Conservation (phyloP, 805 yeast species). For the Debaryomyces hansenii region DNA sequence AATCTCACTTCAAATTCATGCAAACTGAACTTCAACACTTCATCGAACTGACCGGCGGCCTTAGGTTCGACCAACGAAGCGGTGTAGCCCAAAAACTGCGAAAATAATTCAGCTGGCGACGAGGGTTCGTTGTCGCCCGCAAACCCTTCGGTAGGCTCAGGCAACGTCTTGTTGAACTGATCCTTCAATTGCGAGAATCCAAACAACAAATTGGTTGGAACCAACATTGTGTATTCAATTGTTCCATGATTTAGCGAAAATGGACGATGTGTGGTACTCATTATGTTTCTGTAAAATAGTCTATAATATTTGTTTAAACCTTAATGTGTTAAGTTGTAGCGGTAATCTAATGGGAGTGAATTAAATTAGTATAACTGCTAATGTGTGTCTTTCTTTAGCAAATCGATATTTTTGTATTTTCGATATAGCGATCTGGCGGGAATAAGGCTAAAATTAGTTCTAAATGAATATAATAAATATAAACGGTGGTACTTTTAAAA, state of each 20-base stretch:
- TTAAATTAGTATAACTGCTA: no score
- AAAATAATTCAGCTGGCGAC: conserved; percentile 80
- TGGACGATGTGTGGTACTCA: conserved; percentile 56
- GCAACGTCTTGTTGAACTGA: conserved; percentile 76
- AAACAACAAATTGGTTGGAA: conserved; percentile 78
- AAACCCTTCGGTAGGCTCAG: conserved; percentile 77
- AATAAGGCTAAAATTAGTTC: no score
- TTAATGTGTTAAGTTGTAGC: background rate
- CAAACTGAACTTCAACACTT: conserved; percentile 67
- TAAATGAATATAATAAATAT: no score
- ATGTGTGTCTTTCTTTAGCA: no score
- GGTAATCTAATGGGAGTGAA: no score
- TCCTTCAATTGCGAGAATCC: conserved; percentile 85
- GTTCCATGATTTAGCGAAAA: conserved; percentile 81
- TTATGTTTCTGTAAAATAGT: conserved; percentile 1
- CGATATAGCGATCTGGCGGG: no score
- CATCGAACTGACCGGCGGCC: conserved; percentile 58
- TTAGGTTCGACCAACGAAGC: conserved; percentile 47
- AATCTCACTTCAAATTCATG: conserved; percentile 84
- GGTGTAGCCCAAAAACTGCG: conserved; percentile 77
- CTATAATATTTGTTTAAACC: background rate
- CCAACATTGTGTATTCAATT: conserved; percentile 83
- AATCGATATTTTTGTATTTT: no score
- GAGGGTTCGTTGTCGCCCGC: conserved; percentile 88
- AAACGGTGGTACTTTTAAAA: background rate